Evolutionary conservation across 1,284 basidiomycete genomes (phyloP), one percentile per base, ranked within the genome.

Genomic region (Coniferiporia weirii): DNA sequence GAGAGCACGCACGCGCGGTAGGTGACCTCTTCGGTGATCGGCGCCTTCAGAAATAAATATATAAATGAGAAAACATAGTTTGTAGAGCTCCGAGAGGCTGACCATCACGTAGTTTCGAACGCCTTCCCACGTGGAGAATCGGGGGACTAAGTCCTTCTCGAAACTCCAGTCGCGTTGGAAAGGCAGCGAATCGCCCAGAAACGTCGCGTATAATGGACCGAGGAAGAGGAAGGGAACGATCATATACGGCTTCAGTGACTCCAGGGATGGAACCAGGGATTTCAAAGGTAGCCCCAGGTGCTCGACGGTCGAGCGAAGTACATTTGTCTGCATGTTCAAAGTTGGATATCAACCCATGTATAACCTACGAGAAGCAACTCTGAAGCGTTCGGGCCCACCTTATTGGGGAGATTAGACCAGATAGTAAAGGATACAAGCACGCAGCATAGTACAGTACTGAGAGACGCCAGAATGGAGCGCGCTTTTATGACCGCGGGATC

Each of bases 11-110:
- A 95, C 0, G 89, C 86, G 27, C 97, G 80, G 70, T 98, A 99
- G 2, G 95, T 91, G 22, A 98, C 66, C 70, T 99, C 96, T 74
- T 99, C 96, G 0, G 95, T 95, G 36, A 94, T 70, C 0, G 96
- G 96, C 0, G 84, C 95, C 91, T 95, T 64, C 0, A 36, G 20
- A 32, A 46, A 34, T 45, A 15, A 48, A 27, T 46, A 9, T 46
- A n/a, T 38, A 47, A 54, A 55, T 59, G 34, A 61, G 59, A 40
- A 36, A 19, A 6, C 34, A 32, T 13, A 51, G 43, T 35, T 13
- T n/a, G 43, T 53, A 52, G 34, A 43, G 15, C 6, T 22, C 27
- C 27, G 27, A 13, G 15, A 15, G 15, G 80, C 89, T 59, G 66
- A 93, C 94, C 34, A 90, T 72, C 40, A 91, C 65, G 68, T 85